Base-by-base conservation (phyloP, 352 stramenopile species). In the Phytophthora multivora region DNA sequence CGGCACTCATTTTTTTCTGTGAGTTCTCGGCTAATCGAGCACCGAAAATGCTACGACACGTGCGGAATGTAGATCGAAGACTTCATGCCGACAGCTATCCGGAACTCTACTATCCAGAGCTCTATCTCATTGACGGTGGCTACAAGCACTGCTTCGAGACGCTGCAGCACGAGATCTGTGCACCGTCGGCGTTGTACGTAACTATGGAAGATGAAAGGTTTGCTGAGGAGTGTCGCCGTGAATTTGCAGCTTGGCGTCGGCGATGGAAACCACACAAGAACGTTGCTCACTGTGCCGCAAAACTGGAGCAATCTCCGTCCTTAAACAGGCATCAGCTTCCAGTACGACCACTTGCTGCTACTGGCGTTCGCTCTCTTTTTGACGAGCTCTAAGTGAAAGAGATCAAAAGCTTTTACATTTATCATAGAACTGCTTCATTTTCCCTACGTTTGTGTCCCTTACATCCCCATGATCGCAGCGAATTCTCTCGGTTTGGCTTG, bases 71-170 rank as follows among this genome's bases (percentile, higher is more conserved):
- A 10, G 81, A 90, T 50, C 76, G 81, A 8, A 77, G 69, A 59
- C 63, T 90, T 25, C 75, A 90, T 55, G 79, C 69, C 3, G 75
- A 86, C 16, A 61, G 46, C 28, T 89, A 90, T 28, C 81, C 81
- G 1, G 64, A 84, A 51, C 72, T 90, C 0, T 85, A 81, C 25
- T 90, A 89, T 56, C 81, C 81, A 1, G 77, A 90, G 55, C 50
- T 90, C 16, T 90, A 90, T 53, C 62, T 90, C 10, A 82, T 90
- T 54, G 71, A 89, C 42, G 81, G 81, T 4, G 81, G 81, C 49
- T 90, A 88, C 66, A 90, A 88, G 71, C 69, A 88, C 42, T 90
- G 79, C 31, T 90, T 83, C 36, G 72, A 88, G 60, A 76, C 66
- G 8, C 42, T 75, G 10, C 39, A 77, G 59, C 56, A 68, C 0